Evolutionary conservation across 1,284 basidiomycete genomes (phyloP).

Genomic region (Heterobasidion irregulare): DNA sequence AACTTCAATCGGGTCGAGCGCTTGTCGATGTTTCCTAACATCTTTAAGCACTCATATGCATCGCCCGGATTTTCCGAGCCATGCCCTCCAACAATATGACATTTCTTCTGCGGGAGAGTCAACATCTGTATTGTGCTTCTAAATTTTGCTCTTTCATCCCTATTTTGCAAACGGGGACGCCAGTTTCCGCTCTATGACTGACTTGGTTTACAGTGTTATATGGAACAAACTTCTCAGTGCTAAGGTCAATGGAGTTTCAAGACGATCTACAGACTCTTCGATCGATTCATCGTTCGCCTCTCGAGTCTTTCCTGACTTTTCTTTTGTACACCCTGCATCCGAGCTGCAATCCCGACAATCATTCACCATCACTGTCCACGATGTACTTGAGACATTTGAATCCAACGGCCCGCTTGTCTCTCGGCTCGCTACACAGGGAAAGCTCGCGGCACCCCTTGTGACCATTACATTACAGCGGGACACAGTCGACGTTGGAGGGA

Average conservation of each 20-base stretch:
- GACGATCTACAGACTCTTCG: neutral
- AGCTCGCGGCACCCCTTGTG: neutral
- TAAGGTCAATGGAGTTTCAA: conserved; percentile 9
- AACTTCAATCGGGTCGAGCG: neutral
- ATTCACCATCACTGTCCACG: conserved; percentile 6
- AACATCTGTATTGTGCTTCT: too few species aligned
- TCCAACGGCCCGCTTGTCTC: conserved; percentile 15
- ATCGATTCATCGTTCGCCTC: neutral
- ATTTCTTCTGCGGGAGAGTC: too few species aligned
- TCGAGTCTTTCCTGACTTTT: conserved; percentile 9
- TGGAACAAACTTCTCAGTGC: too few species aligned
- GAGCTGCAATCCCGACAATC: conserved; percentile 3
- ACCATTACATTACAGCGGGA: conserved; percentile 29
- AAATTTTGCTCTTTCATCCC: too few species aligned
- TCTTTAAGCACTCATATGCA: too few species aligned
- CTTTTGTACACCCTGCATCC: conserved; percentile 4
- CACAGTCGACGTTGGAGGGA: conserved; percentile 25
- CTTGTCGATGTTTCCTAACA: neutral
- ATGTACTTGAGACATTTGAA: conserved; percentile 19
- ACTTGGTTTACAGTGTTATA: too few species aligned
- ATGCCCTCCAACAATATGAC: too few species aligned
- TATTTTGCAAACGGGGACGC: too few species aligned
- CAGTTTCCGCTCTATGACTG: too few species aligned
- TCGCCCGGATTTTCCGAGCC: too few species aligned
- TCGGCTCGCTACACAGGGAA: neutral